Conservation (phyloP, 345 rosid genomes). For the Syzygium oleosum region DNA sequence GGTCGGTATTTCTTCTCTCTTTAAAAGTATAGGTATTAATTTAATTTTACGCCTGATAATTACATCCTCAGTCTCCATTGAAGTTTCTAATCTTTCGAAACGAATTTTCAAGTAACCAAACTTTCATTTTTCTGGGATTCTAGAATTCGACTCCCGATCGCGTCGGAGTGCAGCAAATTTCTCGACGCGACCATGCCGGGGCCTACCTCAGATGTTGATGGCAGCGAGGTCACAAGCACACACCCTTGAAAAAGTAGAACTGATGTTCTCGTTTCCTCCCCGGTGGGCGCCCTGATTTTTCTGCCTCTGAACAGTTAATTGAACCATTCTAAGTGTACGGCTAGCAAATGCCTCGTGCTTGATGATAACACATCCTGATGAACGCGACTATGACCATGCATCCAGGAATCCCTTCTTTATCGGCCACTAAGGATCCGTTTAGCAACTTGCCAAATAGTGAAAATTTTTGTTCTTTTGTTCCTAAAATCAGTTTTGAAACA, state of each 20-base stretch:
- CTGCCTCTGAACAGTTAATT: not conserved
- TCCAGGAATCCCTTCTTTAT: not conserved
- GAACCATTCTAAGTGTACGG: not conserved
- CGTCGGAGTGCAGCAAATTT: not conserved
- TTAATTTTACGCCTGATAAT: not conserved
- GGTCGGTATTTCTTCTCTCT: not conserved
- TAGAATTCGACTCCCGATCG: not conserved
- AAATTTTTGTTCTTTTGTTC: too few species aligned
- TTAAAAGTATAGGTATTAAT: not conserved
- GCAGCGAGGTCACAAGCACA: not conserved
- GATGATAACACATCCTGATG: not conserved
- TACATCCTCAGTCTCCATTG: not conserved
- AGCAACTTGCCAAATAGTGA: too few species aligned
- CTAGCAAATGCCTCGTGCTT: not conserved
- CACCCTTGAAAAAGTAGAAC: not conserved
- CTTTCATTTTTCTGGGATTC: not conserved
- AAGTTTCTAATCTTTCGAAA: not conserved
- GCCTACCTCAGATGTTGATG: not conserved
- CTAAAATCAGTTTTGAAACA: too few species aligned
- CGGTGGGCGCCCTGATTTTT: not conserved
- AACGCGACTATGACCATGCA: not conserved
- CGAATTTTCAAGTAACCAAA: not conserved
- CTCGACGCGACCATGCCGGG: not conserved
- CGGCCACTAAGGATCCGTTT: too few species aligned
- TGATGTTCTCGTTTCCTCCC: not conserved